These are phyloP conservation scores for Ottelia alismoides DNA, from an alignment of 106 monocot genomes.

Conservation along the genomic window DNA sequence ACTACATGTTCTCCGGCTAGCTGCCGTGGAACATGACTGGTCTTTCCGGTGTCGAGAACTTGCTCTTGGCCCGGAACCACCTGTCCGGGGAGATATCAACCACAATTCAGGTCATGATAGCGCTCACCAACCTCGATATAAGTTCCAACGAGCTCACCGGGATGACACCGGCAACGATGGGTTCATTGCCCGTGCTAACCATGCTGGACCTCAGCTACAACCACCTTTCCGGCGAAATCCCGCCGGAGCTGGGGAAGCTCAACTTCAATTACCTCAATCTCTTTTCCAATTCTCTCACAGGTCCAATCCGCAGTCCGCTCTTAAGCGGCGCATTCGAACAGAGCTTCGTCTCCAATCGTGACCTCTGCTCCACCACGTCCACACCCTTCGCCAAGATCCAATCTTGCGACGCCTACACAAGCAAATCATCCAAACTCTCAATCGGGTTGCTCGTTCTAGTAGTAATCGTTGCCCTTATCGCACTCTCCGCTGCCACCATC, in stretches of 20 bases:
- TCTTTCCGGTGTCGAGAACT: too few species aligned
- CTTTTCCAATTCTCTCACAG: too few species aligned
- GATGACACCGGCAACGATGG: too few species aligned
- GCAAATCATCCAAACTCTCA: constrained; percentile 10
- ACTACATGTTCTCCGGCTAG: too few species aligned
- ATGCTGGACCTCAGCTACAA: constrained; percentile 50
- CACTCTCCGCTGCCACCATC: constrained; percentile 2
- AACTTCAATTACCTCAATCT: too few species aligned
- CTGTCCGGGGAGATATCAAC: too few species aligned
- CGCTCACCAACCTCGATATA: too few species aligned
- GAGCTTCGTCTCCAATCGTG: constrained; percentile 50
- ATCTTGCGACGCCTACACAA: neutral
- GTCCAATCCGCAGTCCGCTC: constrained; percentile 25
- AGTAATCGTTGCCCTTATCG: constrained; percentile 18
- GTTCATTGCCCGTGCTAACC: constrained; percentile 38
- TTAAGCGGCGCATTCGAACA: constrained; percentile 21
- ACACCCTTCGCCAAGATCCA: constrained; percentile 2
- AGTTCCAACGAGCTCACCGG: too few species aligned
- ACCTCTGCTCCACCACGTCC: constrained; percentile 21
- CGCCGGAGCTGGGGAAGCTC: too few species aligned
- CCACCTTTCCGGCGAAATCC: constrained; percentile 42
- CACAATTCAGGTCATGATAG: too few species aligned
- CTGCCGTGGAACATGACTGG: too few species aligned
- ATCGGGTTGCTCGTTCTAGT: constrained; percentile 13
- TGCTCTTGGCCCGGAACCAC: too few species aligned